Conservation (phyloP, 1,284 basidiomycete genomes). For the Austropuccinia psidii region DNA sequence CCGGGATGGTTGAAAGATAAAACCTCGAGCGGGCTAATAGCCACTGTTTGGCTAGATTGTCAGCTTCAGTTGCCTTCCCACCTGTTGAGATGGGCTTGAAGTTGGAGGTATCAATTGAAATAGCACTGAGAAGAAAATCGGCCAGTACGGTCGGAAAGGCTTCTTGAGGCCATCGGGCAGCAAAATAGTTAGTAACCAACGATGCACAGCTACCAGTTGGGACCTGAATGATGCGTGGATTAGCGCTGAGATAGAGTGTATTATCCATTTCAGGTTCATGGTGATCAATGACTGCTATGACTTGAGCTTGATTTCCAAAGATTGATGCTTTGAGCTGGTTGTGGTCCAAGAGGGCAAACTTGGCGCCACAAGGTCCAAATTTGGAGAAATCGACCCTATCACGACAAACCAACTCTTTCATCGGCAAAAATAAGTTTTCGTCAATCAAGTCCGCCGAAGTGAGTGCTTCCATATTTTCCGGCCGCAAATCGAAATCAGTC, state of each 20-base stretch:
- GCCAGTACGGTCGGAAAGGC: constrained; percentile 55
- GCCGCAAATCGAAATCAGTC: constrained; percentile 65
- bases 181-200: constrained; percentile 59
- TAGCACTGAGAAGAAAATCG: constrained; percentile 66
- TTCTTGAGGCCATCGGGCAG: constrained; percentile 46
- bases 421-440: constrained; percentile 38
- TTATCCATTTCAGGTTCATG: constrained; percentile 68
- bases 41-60: constrained; percentile 58
- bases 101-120: constrained; percentile 73
- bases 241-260: constrained; percentile 55
- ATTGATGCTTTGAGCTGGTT: constrained; percentile 62
- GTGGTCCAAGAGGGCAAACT: constrained; percentile 80
- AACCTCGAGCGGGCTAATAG: constrained; percentile 49
- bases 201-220: constrained; percentile 69
- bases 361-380: constrained; percentile 54
- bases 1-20: constrained; percentile 37
- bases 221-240: constrained; percentile 58
- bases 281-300: constrained; percentile 82
- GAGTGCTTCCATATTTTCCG: constrained; percentile 76
- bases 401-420: constrained; percentile 55
- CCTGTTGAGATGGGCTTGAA: constrained; percentile 55
- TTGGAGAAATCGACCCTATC: constrained; percentile 44
- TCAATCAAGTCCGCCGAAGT: constrained; percentile 50
- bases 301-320: constrained; percentile 50
- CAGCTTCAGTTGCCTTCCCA: constrained; percentile 64